phyloP scores from a whole-genome alignment of 345 rosid species.

The Gossypium anomalum region DNA sequence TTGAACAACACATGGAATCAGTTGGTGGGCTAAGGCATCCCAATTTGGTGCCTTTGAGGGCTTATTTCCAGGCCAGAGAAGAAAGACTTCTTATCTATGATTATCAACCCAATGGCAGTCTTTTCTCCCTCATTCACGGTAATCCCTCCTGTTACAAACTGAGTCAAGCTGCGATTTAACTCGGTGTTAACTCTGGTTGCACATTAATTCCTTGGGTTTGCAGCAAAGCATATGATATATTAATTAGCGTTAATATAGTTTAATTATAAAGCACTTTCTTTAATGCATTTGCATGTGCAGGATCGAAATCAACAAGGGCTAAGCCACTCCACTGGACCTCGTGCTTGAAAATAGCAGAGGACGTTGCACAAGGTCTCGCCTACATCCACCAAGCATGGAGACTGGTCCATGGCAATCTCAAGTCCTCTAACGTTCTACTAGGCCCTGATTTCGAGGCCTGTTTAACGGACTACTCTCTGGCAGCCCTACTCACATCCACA shows the following conservation, averaged over 20 bases:
- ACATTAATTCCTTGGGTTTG: not conserved
- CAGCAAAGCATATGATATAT: not conserved
- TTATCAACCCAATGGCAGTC: conserved; percentile 92
- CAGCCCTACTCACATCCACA: conserved; percentile 34
- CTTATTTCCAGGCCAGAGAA: conserved; percentile 77
- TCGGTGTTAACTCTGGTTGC: conserved; percentile 9
- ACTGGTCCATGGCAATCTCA: conserved; percentile 87
- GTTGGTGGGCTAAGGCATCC: conserved; percentile 94
- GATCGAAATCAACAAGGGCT: conserved; percentile 73
- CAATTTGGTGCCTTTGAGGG: conserved; percentile 81
- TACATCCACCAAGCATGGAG: conserved; percentile 97
- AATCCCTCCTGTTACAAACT: not conserved
- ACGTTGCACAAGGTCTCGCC: conserved; percentile 86
- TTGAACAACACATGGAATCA: conserved; percentile 89
- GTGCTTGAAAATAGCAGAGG: conserved; percentile 85
- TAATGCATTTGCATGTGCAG: conserved; percentile 29
- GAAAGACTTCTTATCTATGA: conserved; percentile 82
- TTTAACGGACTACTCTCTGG: conserved; percentile 67
- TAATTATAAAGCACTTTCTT: not conserved
- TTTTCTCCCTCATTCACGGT: conserved; percentile 83
- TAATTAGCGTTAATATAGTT: not conserved
- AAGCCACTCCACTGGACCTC: conserved; percentile 97
- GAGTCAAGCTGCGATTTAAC: not conserved
- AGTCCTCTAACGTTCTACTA: conserved; percentile 73
- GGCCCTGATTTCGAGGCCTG: conserved; percentile 95